Conservation (phyloP, 2,329 filamentous ascomycete genomes). For the Aspergillus pseudoterreus region DNA sequence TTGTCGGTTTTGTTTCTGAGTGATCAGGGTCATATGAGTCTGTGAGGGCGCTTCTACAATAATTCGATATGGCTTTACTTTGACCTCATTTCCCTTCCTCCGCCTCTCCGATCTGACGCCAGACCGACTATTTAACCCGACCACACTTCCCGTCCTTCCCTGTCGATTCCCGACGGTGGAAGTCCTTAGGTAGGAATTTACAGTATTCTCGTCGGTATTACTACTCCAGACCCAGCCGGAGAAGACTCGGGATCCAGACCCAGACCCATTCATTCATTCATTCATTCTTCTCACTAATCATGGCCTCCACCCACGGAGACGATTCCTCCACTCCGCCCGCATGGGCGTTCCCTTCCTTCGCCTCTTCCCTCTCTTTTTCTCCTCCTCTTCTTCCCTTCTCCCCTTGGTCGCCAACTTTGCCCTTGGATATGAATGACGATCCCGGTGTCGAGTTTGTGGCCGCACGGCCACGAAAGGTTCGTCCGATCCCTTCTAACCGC, state of each 20-base stretch:
- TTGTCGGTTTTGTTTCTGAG: too few species aligned
- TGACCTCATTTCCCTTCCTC: not conserved
- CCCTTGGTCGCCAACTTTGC: not conserved
- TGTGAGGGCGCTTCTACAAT: too few species aligned
- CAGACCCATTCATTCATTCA: conserved; percentile 15
- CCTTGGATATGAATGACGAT: conserved; percentile 33
- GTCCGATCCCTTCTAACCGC: conserved; percentile 10
- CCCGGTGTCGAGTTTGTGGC: conserved; percentile 34
- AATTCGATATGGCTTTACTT: too few species aligned
- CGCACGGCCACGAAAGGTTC: conserved; percentile 38
- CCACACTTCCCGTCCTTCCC: too few species aligned
- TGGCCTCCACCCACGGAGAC: conserved; percentile 4
- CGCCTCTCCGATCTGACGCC: not conserved
- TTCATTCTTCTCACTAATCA: conserved; percentile 8
- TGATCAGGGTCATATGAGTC: too few species aligned
- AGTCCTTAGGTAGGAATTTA: too few species aligned
- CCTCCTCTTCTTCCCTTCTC: not conserved
- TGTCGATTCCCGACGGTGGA: too few species aligned
- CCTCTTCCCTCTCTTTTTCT: not conserved
- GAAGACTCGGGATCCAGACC: not conserved
- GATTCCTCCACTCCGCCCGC: conserved; percentile 1
- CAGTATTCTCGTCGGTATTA: too few species aligned
- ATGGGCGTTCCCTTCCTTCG: conserved; percentile 4
- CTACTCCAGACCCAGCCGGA: not conserved
- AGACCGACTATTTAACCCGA: not conserved